These are phyloP conservation scores for Avicennia marina DNA, from an alignment of 257 asterid genomes.

Conservation along the genomic window DNA sequence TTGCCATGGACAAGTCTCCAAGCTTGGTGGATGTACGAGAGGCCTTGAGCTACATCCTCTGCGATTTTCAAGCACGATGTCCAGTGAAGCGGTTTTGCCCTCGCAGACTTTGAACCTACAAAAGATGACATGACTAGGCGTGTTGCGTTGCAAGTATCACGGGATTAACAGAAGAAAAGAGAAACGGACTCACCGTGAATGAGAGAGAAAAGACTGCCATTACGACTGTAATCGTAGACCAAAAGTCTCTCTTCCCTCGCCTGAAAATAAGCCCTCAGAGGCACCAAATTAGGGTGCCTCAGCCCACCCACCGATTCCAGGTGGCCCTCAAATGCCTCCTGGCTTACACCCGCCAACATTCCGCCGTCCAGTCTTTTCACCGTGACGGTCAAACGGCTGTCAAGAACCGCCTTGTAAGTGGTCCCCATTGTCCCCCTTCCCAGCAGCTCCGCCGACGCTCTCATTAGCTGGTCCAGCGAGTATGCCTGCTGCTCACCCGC, in stretches of 20 bases:
- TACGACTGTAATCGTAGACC: conserved; percentile 86
- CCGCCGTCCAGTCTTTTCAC: conserved; percentile 88
- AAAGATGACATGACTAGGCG: neutral
- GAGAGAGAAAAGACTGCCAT: conserved; percentile 96
- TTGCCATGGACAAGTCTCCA: conserved; percentile 88
- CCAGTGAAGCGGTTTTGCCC: conserved; percentile 93
- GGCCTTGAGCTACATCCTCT: conserved; percentile 84
- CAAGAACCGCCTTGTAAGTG: conserved; percentile 94
- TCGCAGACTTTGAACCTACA: neutral
- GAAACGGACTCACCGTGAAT: conserved; percentile 49
- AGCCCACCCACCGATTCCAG: conserved; percentile 74
- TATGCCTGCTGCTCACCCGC: conserved; percentile 87
- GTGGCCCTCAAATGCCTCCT: conserved; percentile 79
- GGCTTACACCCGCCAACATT: conserved; percentile 37
- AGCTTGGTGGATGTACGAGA: conserved; percentile 78
- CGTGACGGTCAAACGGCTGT: conserved; percentile 79
- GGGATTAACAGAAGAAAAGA: neutral
- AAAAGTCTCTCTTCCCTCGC: conserved; percentile 93
- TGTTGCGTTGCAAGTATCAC: too few species aligned
- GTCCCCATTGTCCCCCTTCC: conserved; percentile 93
- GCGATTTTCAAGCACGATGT: conserved; percentile 96
- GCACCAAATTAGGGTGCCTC: conserved; percentile 84
- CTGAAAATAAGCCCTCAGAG: conserved; percentile 92
- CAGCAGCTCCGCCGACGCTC: conserved; percentile 93
- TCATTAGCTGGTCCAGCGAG: conserved; percentile 72